Evolutionary conservation across 257 asterid genomes (phyloP), one percentile per base, ranked within the genome.

Genomic region (Penstemon eatonii): DNA sequence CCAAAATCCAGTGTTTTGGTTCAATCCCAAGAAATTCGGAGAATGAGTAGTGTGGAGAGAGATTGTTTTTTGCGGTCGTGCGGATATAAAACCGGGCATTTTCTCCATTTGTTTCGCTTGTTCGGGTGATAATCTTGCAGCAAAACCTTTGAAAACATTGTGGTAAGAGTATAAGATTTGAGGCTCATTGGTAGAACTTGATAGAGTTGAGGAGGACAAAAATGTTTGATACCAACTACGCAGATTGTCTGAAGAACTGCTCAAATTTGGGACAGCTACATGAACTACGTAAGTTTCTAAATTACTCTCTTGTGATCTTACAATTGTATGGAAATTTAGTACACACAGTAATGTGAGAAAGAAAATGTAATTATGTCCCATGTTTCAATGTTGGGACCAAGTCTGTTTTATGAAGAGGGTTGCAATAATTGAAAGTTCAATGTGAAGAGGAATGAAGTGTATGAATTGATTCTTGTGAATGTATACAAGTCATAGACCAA

Each of bases 211-310:
- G 33, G 33, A 25, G 33, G 73, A 78, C 60, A 86, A 60, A 47
- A 83, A 83, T 12, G 87, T 57, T 15, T 58, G 55, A 6, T 86
- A 79, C 76, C 68, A 85, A 13, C 66, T 52, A 3, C 69, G 52
- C n/a, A 81, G 44, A 60, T 74, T 84, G 19, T 51, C 81, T 0
- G n/a, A 50, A 39, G 55, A 40, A 53, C 15, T 58, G 8, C 41
- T 69, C 18, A 42, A 19, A 62, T 40, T 13, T 8, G 37, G 40
- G 59, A 3, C 54, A 4, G 71, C 80, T n/a, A 79, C 80, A 53
- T 79, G 80, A 46, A 79, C 78, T 1, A 79, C 71, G 36, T 79
- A 79, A 43, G 75, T 75, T 36, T 79, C 60, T 8, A 71, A 19
- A 33, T 66, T 58, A 38, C 50, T 40, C 33, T 55, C 64, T 7